phyloP scores from a whole-genome alignment of 495 filamentous ascomycete species.

The Daldinia decipiens region DNA sequence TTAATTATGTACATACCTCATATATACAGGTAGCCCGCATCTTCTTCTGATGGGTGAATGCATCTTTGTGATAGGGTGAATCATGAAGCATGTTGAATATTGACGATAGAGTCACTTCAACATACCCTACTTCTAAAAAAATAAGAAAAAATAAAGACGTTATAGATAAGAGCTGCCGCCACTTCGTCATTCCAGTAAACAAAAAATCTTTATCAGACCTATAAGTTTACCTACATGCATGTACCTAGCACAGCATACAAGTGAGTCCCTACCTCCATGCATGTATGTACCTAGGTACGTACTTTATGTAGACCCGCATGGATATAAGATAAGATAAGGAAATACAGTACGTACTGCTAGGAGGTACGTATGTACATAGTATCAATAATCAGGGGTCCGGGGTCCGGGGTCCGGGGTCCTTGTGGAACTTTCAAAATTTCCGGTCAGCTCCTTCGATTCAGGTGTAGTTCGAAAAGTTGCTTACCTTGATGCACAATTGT shows the following conservation, averaged over 20 bases:
- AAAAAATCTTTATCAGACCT: too few relatives aligned
- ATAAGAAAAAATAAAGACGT: too few relatives aligned
- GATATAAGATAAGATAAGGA: not conserved
- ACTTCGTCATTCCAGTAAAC: too few relatives aligned
- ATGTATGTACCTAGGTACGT: not conserved
- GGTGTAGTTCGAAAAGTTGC: constrained; percentile 6
- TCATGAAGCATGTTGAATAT: too few relatives aligned
- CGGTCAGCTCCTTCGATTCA: constrained; percentile 30
- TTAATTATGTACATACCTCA: not conserved
- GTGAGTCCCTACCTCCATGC: not conserved
- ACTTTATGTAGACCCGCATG: not conserved
- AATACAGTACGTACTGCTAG: not conserved
- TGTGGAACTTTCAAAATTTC: not conserved
- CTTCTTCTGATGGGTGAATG: too few relatives aligned
- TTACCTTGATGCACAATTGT: constrained; percentile 8
- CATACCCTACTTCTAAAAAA: too few relatives aligned
- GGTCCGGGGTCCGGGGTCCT: too few relatives aligned
- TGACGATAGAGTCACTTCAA: too few relatives aligned
- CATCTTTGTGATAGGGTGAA: too few relatives aligned
- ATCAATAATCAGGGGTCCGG: not conserved
- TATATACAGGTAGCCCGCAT: too few relatives aligned
- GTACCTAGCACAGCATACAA: not conserved
- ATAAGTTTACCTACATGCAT: too few relatives aligned
- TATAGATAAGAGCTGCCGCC: too few relatives aligned
- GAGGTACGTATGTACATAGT: not conserved